Conservation (phyloP, 345 rosid genomes). For the Microcos paniculata region DNA sequence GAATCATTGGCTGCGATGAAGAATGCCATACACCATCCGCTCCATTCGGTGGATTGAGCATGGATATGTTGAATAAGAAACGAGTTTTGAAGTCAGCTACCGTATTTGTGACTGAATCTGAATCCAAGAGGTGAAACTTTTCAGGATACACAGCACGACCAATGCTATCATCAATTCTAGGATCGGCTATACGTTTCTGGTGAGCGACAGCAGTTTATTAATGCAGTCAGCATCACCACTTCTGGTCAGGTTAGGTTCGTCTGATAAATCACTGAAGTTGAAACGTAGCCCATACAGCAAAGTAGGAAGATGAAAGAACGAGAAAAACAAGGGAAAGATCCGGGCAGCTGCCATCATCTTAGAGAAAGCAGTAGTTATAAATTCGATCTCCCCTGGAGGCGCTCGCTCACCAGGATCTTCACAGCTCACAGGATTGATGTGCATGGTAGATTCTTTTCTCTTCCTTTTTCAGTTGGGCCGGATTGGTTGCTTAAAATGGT, state of each 20-base stretch:
- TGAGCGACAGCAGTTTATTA: neutral
- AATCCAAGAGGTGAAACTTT: neutral
- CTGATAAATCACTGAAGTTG: no score
- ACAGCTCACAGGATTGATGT: no score
- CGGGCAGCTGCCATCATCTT: no score
- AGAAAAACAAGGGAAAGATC: no score
- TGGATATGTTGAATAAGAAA: neutral
- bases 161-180: neutral
- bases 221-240: neutral
- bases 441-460: no score
- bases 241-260: neutral
- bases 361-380: no score
- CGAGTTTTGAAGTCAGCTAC: neutral
- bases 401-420: no score
- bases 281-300: no score
- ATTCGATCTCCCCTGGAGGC: no score
- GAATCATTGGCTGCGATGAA: neutral
- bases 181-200: neutral
- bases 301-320: no score
- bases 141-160: neutral
- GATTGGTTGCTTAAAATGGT: no score
- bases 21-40: neutral
- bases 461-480: no score
- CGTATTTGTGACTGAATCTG: neutral
- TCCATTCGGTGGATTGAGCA: neutral